These are phyloP conservation scores for Naumovozyma castellii DNA, from an alignment of 805 yeast genomes.

Conservation along the genomic window DNA sequence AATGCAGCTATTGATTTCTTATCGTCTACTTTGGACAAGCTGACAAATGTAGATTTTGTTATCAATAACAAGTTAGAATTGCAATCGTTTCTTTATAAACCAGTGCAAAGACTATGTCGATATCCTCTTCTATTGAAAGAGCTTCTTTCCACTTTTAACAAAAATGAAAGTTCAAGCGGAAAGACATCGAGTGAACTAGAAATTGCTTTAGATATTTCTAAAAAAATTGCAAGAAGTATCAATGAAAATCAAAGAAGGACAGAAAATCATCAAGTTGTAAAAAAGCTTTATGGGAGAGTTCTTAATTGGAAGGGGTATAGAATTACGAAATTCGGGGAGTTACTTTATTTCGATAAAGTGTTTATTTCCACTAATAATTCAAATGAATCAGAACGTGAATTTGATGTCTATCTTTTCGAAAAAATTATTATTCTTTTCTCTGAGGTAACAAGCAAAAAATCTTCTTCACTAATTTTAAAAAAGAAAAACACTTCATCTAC, in stretches of 20 bases:
- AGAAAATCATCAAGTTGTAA: slow-evolving; percentile 68
- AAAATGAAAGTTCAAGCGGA: slow-evolving; percentile 8
- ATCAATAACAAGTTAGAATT: slow-evolving; percentile 82
- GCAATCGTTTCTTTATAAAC: slow-evolving; percentile 82
- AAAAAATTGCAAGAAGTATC: slow-evolving; percentile 75
- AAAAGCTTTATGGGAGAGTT: slow-evolving; percentile 63
- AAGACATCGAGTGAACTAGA: slow-evolving; percentile 44
- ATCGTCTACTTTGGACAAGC: slow-evolving; percentile 31
- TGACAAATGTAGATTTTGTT: slow-evolving; percentile 44
- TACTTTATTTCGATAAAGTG: slow-evolving; percentile 64
- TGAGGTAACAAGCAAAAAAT: slow-evolving; percentile 44
- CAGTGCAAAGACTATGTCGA: slow-evolving; percentile 92
- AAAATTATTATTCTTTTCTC: slow-evolving; percentile 54
- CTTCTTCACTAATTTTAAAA: slow-evolving; percentile 36
- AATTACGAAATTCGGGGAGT: slow-evolving; percentile 71
- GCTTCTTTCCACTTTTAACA: slow-evolving; percentile 42
- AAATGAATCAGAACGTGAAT: slow-evolving; percentile 69
- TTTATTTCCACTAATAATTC: slow-evolving; percentile 36
- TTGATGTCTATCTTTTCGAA: slow-evolving; percentile 83
- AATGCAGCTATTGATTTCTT: slow-evolving; percentile 78
- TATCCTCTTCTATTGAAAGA: slow-evolving; percentile 80
- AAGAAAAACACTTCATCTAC: slow-evolving; percentile 27
- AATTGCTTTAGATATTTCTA: slow-evolving; percentile 62
- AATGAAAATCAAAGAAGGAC: slow-evolving; percentile 91
- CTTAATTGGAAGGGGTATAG: slow-evolving; percentile 89